Conservation (phyloP, 2,329 filamentous ascomycete species). For the Acrocalymma vagum region DNA sequence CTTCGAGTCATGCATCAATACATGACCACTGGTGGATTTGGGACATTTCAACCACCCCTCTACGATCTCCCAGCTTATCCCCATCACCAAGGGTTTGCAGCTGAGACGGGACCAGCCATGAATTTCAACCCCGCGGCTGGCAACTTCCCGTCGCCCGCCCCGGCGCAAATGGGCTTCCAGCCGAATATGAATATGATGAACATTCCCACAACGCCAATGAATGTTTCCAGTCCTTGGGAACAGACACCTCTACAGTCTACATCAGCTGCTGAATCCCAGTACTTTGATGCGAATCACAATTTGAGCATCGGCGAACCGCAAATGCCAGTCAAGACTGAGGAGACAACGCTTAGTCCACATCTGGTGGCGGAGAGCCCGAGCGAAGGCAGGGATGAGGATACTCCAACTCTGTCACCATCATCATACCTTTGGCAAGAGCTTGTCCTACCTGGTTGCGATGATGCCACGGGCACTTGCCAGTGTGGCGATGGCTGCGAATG, state of each 20-base stretch:
- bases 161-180: conserved; percentile 30
- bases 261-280: conserved; percentile 20
- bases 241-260: conserved; percentile 23
- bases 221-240: conserved; percentile 31
- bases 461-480: conserved; percentile 60
- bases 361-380: conserved; percentile 35
- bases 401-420: conserved; percentile 45
- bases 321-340: conserved; percentile 23
- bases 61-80: conserved; percentile 46
- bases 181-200: conserved; percentile 25
- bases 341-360: conserved; percentile 23
- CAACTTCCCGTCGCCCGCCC: conserved; percentile 25
- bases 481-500: conserved; percentile 62
- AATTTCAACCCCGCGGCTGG: conserved; percentile 21
- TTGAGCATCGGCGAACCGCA: too few species aligned
- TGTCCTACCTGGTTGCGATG: conserved; percentile 53
- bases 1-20: conserved; percentile 53
- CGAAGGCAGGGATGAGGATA: conserved; percentile 42
- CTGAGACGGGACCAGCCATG: conserved; percentile 28
- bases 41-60: conserved; percentile 37
- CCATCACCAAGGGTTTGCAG: conserved; percentile 39
- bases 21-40: conserved; percentile 44
- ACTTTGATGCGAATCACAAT: too few species aligned
- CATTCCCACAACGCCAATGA: conserved; percentile 24
- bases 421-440: conserved; percentile 48